Percentiles rank a stretch among this genome's conserved stretches.
phyloP scores from a whole-genome alignment of 331 rosid genomes.

The Cydonia oblonga region DNA sequence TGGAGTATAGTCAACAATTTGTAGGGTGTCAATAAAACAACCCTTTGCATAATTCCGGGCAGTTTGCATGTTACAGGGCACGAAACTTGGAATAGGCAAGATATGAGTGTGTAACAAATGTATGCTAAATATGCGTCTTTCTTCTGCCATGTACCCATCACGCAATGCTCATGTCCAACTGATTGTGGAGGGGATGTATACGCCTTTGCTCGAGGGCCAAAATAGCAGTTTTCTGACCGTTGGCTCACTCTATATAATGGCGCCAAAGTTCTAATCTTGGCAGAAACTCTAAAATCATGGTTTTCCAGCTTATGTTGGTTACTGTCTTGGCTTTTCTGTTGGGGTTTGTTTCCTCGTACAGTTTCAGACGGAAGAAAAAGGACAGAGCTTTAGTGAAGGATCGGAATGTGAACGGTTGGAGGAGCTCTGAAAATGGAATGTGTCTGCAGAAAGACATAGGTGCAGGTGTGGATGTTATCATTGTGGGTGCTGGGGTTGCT shows the following conservation, averaged over 20 bases:
- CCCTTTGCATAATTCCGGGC: background rate
- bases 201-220: background rate
- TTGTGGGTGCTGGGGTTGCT: slow-evolving; percentile 26
- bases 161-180: background rate
- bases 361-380: background rate
- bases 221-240: background rate
- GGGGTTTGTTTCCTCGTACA: background rate
- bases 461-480: slow-evolving; percentile 13
- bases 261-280: background rate
- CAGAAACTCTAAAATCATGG: background rate
- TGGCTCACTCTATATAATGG: slow-evolving; percentile 1
- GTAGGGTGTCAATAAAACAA: no score
- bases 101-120: background rate
- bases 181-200: background rate
- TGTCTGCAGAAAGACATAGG: background rate
- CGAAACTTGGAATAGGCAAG: background rate
- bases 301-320: background rate
- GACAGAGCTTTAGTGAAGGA: background rate
- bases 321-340: background rate
- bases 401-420: background rate
- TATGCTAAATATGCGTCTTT: background rate
- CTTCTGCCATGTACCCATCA: background rate
- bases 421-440: background rate
- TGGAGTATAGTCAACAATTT: no score
- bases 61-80: background rate